Evolutionary conservation across 495 filamentous ascomycete genomes (phyloP).

Genomic region (Sabuloglossum arenarium): DNA sequence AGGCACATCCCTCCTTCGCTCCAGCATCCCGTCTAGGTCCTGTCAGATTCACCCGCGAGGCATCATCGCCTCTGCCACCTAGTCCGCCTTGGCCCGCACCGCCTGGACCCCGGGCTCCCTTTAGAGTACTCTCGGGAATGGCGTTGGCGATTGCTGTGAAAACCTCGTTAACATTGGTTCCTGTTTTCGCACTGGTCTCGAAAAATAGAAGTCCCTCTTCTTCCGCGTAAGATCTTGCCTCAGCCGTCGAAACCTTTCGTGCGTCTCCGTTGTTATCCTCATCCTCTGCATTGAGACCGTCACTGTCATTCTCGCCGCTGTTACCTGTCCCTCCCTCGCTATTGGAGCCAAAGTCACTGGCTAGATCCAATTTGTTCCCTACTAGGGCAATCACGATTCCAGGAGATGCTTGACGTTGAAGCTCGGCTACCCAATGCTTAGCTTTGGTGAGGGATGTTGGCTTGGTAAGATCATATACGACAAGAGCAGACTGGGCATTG

Average conservation of each 20-base stretch:
- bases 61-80: conserved; percentile 26
- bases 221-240: conserved; percentile 85
- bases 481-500: conserved; percentile 94
- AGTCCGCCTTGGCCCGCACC: conserved; percentile 14
- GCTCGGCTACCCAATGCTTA: conserved; percentile 95
- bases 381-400: conserved; percentile 96
- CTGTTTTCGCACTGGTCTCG: conserved; percentile 94
- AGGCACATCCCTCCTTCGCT: conserved; percentile 86
- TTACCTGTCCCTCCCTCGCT: conserved; percentile 15
- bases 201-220: conserved; percentile 90
- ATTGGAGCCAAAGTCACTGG: conserved; percentile 31
- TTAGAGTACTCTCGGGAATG: conserved; percentile 27
- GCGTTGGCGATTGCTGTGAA: conserved; percentile 31
- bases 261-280: conserved; percentile 37
- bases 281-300: conserved; percentile 13
- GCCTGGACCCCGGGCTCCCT: conserved; percentile 50
- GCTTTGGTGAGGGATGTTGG: conserved; percentile 88
- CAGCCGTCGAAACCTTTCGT: conserved; percentile 63
- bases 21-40: conserved; percentile 31
- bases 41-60: conserved; percentile 50
- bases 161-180: conserved; percentile 78
- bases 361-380: conserved; percentile 91
- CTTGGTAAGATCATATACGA: conserved; percentile 97
- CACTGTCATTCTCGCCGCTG: conserved; percentile 20
- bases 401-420: conserved; percentile 91